These are phyloP conservation scores for Leccinum ochraceum DNA, from an alignment of 768 basidiomycete genomes.

Conservation along the genomic window DNA sequence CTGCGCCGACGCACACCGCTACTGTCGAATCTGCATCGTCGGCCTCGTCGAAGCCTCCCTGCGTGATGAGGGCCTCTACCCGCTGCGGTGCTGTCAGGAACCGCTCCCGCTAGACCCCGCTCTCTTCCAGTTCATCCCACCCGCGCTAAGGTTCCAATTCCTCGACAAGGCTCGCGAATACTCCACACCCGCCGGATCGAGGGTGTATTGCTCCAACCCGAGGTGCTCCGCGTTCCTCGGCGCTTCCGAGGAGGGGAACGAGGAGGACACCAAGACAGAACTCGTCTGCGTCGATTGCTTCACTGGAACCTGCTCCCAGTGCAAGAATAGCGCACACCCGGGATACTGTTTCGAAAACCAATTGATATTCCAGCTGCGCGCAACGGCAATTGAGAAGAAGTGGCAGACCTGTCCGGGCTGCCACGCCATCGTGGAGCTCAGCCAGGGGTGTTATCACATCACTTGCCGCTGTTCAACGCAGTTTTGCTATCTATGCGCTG, in stretches of 20 bases:
- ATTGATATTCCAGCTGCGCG: slow-evolving; percentile 42
- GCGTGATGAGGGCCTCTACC: slow-evolving; percentile 52
- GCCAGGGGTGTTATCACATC: slow-evolving; percentile 64
- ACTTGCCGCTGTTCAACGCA: slow-evolving; percentile 50
- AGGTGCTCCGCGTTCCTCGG: slow-evolving; percentile 58
- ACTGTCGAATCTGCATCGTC: slow-evolving; percentile 47
- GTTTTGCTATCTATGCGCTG: slow-evolving; percentile 69
- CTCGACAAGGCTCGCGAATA: slow-evolving; percentile 49
- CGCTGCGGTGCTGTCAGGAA: slow-evolving; percentile 50
- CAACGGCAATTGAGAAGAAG: slow-evolving; percentile 43
- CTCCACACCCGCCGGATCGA: slow-evolving; percentile 37
- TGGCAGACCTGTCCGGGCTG: slow-evolving; percentile 72
- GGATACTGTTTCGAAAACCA: slow-evolving; percentile 44
- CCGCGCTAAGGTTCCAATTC: slow-evolving; percentile 33
- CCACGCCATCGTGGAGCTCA: slow-evolving; percentile 53
- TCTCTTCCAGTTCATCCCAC: slow-evolving; percentile 33
- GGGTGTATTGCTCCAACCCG: slow-evolving; percentile 52
- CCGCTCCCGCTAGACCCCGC: slow-evolving; percentile 31
- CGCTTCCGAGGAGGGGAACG: slow-evolving; percentile 23
- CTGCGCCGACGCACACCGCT: slow-evolving; percentile 41
- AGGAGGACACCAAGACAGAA: slow-evolving; percentile 1
- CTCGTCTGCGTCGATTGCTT: slow-evolving; percentile 45
- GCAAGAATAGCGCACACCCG: slow-evolving; percentile 49
- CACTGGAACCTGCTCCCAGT: slow-evolving; percentile 44
- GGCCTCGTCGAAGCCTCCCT: slow-evolving; percentile 43